Evolutionary conservation across 192 early-diverging fungal genomes (phyloP).

Genomic region (Rhizophagus prolifer): DNA sequence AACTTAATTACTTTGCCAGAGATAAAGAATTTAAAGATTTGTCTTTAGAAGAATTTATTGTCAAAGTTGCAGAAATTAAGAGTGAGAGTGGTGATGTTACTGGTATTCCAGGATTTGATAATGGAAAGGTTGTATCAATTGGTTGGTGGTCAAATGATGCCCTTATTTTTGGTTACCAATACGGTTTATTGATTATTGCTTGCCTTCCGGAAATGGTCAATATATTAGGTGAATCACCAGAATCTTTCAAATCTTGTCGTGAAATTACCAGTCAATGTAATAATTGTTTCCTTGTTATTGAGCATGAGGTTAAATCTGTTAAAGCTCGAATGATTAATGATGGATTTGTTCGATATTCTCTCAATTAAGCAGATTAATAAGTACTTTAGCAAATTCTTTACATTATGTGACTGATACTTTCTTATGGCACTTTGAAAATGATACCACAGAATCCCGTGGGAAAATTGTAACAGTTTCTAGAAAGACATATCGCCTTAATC

Average conservation of each 20-base stretch:
- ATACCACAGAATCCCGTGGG: constrained; percentile 34
- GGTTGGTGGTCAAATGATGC: constrained; percentile 57
- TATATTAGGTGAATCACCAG: constrained; percentile 45
- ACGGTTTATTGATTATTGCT: constrained; percentile 52
- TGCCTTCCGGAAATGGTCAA: constrained; percentile 45
- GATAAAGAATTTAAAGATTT: constrained; percentile 37
- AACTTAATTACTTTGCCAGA: constrained; percentile 47
- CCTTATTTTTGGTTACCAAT: constrained; percentile 47
- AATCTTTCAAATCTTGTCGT: constrained; percentile 43
- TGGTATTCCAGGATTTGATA: constrained; percentile 41
- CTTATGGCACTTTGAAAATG: constrained; percentile 32
- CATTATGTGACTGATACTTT: constrained; percentile 32
- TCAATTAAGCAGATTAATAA: neutral
- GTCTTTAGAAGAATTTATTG: constrained; percentile 37
- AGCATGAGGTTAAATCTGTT: constrained; percentile 42
- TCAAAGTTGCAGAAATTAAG: constrained; percentile 34
- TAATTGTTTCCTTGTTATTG: constrained; percentile 43
- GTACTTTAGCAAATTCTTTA: constrained; percentile 10
- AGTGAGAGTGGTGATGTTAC: constrained; percentile 31
- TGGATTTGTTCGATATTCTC: constrained; percentile 28
- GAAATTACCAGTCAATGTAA: constrained; percentile 39
- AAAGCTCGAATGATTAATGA: constrained; percentile 42
- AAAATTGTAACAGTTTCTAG: constrained; percentile 39
- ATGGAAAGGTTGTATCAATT: constrained; percentile 45
- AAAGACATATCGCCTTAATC: constrained; percentile 35